Percentiles rank a stretch among this genome's conserved stretches.
Evolutionary conservation across 1,139 yeast genomes (phyloP).

Genomic region (Geotrichum fermentans): DNA sequence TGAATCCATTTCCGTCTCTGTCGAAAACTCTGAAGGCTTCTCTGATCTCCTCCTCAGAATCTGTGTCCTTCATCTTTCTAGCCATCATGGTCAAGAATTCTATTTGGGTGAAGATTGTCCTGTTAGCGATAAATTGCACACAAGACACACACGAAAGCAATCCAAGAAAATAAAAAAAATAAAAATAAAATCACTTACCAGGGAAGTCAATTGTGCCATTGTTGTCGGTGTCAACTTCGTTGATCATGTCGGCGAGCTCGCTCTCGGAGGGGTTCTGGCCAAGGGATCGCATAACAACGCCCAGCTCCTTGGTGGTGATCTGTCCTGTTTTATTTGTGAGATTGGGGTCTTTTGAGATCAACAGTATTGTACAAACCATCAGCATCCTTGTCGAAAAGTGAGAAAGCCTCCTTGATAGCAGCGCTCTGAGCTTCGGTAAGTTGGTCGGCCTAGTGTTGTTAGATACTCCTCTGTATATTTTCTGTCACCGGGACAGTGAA

Average conservation of each 20-base stretch:
- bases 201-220: slow-evolving; percentile 31
- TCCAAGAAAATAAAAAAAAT: too few relatives aligned
- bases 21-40: slow-evolving; percentile 91
- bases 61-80: slow-evolving; percentile 93
- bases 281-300: slow-evolving; percentile 96
- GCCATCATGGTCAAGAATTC: slow-evolving; percentile 79
- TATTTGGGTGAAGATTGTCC: slow-evolving; percentile 5
- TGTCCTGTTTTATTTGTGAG: too few relatives aligned
- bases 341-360: too few relatives aligned
- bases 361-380: slow-evolving; percentile 52
- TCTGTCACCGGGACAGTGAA: too few relatives aligned
- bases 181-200: slow-evolving; percentile 18
- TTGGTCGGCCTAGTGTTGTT: slow-evolving; percentile 57
- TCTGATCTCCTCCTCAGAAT: slow-evolving; percentile 91
- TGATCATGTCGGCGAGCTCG: slow-evolving; percentile 92
- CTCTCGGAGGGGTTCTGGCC: slow-evolving; percentile 97
- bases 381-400: slow-evolving; percentile 91
- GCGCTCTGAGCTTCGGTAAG: slow-evolving; percentile 93
- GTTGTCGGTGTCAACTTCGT: slow-evolving; percentile 71
- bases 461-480: too few relatives aligned
- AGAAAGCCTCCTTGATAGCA: slow-evolving; percentile 95
- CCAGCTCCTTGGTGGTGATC: slow-evolving; percentile 91
- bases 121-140: background rate
- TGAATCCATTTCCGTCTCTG: slow-evolving; percentile 93
- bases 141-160: background rate